A percentile compares a stretch with the other conserved stretches of the same genome.
phyloP scores from a whole-genome alignment of 805 yeast genomes.

The Limtongozyma cylindracea region DNA sequence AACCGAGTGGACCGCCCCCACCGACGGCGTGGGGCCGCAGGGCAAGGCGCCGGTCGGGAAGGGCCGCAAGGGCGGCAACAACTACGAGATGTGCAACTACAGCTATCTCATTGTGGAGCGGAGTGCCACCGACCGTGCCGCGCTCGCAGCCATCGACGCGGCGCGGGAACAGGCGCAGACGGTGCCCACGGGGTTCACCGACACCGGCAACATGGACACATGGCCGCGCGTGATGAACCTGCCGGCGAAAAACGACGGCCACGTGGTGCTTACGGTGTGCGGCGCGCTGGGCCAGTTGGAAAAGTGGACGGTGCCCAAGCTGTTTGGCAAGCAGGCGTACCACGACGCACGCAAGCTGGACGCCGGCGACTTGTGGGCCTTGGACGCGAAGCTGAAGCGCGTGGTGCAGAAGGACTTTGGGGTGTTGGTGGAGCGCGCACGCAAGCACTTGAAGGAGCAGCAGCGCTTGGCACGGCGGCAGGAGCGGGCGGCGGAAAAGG shows the following conservation, averaged over 20 bases:
- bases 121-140: constrained; percentile 14
- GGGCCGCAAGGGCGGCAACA: constrained; percentile 57
- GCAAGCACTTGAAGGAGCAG: too few relatives aligned
- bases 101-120: constrained; percentile 56
- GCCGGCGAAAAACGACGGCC: constrained; percentile 63
- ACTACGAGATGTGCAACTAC: constrained; percentile 45
- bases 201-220: constrained; percentile 5
- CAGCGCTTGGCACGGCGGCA: too few relatives aligned
- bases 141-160: constrained; percentile 15
- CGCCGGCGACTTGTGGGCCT: constrained; percentile 78
- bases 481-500: too few relatives aligned
- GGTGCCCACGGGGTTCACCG: constrained; percentile 3
- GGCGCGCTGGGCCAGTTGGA: constrained; percentile 61
- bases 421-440: too few relatives aligned
- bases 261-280: constrained; percentile 60
- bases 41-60: constrained; percentile 27
- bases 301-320: constrained; percentile 69
- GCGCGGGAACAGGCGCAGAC: constrained; percentile 8
- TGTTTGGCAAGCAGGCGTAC: constrained; percentile 45
- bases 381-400: constrained; percentile 1
- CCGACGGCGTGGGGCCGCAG: too few relatives aligned
- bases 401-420: too few relatives aligned
- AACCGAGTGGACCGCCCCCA: constrained; percentile 61
- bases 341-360: constrained; percentile 76
- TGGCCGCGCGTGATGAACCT: constrained; percentile 55